Base-by-base conservation (phyloP, 2,329 filamentous ascomycete species). In the Verticillium nubilum region DNA sequence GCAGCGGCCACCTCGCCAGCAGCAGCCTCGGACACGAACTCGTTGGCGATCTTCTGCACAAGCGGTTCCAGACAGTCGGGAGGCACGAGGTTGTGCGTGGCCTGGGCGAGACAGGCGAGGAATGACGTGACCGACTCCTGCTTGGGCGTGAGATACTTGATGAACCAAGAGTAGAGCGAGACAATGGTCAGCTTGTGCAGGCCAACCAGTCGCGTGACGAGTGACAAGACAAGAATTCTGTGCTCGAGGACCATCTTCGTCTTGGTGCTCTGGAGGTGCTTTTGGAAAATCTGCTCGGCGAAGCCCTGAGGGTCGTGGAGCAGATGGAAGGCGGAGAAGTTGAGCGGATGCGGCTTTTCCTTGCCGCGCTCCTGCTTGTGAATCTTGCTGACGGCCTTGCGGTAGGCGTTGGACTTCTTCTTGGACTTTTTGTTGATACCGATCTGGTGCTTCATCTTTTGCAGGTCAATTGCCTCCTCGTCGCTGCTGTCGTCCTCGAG, bases 391-490 rank as follows among this genome's bases (percentile, higher is more conserved):
- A 92, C 84, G 0, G 95, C 95, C 71, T 87, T 91, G 59, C 90
- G 90, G 57, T 97, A 84, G 31, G 86, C 84, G 67, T 89, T 90
- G 57, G 88, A 85, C 66, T 91, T 88, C 80, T 98, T 98, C 72
- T 90, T 94, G 17, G 87, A 90, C 80, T 98, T 99, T 77, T 98
- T 99, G 80, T 97, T 98, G 78, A 98, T 96, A 52, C 87, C 89
- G 28, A 87, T 83, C 73, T 95, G 90, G 73, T 97, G 93, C 71
- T 89, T 88, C 59, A 98, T 76, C 72, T 91, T 90, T 60, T 83
- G 86, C 66, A 99, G 83, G 71, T 98, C 92, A 17, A 86, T 78
- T 1, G 86, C 84, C 50, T 92, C 90, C 50, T 96, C 91, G 65
- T 92, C 90, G 69, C 90, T 93, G 74, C 87, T 91, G 64, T 96